These are phyloP conservation scores for Monosporascus sp. DNA, from an alignment of 2,329 filamentous ascomycete genomes.

Conservation along the genomic window DNA sequence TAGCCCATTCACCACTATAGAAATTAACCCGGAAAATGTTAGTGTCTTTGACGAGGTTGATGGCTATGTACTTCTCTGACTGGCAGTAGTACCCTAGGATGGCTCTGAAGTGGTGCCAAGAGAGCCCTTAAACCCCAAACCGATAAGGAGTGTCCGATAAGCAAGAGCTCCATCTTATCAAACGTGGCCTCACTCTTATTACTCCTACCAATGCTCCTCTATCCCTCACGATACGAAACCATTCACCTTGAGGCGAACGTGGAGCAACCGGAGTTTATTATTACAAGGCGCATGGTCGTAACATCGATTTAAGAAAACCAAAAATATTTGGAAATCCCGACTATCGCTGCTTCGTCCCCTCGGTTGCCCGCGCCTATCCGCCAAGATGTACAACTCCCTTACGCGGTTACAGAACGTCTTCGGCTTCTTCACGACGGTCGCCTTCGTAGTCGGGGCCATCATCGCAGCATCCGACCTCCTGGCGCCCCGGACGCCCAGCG, in stretches of 20 bases:
- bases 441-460: conserved; percentile 71
- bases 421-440: conserved; percentile 95
- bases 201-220: neutral
- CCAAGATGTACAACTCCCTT: conserved; percentile 78
- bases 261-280: neutral
- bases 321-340: neutral
- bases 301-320: neutral
- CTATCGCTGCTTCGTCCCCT: neutral
- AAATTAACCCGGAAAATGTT: too few relatives aligned
- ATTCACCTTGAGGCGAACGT: neutral
- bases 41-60: too few relatives aligned
- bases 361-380: conserved; percentile 2
- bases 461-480: conserved; percentile 77
- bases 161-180: neutral
- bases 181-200: neutral
- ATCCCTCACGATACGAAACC: neutral
- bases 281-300: neutral
- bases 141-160: neutral
- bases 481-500: conserved; percentile 61
- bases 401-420: conserved; percentile 89
- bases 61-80: too few relatives aligned
- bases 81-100: neutral
- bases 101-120: neutral
- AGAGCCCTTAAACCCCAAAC: neutral
- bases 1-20: too few relatives aligned